Evolutionary conservation across 2,329 filamentous ascomycete species (phyloP).

Genomic region (Ceratocystiopsis brevicomis): DNA sequence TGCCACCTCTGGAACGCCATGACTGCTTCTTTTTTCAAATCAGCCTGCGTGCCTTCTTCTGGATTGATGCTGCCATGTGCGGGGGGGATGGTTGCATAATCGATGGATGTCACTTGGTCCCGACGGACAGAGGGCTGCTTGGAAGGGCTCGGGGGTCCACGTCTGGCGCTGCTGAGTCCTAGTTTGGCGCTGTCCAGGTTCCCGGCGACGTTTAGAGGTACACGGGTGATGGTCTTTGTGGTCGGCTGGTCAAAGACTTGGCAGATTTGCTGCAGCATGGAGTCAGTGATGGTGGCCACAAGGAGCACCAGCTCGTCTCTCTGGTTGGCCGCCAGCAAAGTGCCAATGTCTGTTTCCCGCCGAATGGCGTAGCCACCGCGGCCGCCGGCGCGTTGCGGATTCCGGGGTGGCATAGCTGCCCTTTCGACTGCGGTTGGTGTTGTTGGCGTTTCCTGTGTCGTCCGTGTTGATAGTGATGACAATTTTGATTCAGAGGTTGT

Average conservation of each 20-base stretch:
- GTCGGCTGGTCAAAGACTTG: constrained; percentile 26
- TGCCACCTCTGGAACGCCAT: constrained; percentile 69
- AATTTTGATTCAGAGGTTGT: no score
- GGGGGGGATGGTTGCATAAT: no score
- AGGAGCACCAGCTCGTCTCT: constrained; percentile 33
- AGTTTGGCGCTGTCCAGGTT: not conserved
- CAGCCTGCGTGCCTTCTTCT: constrained; percentile 19
- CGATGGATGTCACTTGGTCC: no score
- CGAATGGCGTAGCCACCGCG: constrained; percentile 13
- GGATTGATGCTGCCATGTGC: no score
- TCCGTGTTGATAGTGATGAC: no score
- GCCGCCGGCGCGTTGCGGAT: constrained; percentile 5
- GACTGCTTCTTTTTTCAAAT: constrained; percentile 51
- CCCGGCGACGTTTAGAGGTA: no score
- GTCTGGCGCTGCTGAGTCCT: constrained; percentile 42
- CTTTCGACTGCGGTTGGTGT: not conserved
- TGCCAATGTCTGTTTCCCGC: constrained; percentile 31
- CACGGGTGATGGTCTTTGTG: no score
- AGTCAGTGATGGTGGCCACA: constrained; percentile 31
- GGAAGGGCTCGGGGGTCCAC: no score
- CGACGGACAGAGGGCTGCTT: no score
- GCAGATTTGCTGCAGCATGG: constrained; percentile 32
- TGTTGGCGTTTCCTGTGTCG: not conserved
- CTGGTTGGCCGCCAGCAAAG: constrained; percentile 27
- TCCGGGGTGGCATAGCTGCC: constrained; percentile 5